Conservation (phyloP, 805 yeast genomes). For the Starmerella geochares region DNA sequence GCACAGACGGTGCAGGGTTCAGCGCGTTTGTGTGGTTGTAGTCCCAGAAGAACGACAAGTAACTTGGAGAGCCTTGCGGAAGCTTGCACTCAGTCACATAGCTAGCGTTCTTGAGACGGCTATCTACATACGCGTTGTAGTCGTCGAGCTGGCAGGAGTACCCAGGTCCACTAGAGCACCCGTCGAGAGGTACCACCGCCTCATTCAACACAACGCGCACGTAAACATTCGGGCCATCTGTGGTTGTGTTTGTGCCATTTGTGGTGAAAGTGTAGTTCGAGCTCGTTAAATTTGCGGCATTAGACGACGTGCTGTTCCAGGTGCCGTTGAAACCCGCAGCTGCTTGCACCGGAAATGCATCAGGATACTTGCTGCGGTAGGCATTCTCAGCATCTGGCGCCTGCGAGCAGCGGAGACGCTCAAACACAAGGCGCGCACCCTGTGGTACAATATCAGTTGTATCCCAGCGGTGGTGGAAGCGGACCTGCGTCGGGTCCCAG, state of each 20-base stretch:
- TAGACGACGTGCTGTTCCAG: background rate
- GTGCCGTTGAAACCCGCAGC: background rate
- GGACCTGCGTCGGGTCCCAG: slow-evolving; percentile 34
- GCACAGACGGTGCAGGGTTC: slow-evolving; percentile 11
- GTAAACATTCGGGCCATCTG: slow-evolving; percentile 26
- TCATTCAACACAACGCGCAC: slow-evolving; percentile 45
- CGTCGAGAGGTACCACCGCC: slow-evolving; percentile 43
- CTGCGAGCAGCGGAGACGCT: slow-evolving; percentile 34
- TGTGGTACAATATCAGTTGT: slow-evolving; percentile 34
- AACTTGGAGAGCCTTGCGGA: slow-evolving; percentile 6
- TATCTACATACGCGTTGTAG: slow-evolving; percentile 19
- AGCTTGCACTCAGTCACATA: slow-evolving; percentile 18
- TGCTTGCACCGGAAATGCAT: slow-evolving; percentile 14
- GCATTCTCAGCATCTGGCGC: slow-evolving; percentile 3
- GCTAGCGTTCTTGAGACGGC: slow-evolving; percentile 11
- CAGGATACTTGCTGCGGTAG: slow-evolving; percentile 14
- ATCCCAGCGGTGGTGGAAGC: slow-evolving; percentile 41
- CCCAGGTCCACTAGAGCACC: slow-evolving; percentile 44
- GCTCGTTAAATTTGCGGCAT: slow-evolving; percentile 4
- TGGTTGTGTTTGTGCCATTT: slow-evolving; percentile 3
- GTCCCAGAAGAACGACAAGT: slow-evolving; percentile 24
- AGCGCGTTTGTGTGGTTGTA: slow-evolving; percentile 18
- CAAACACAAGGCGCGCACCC: slow-evolving; percentile 29
- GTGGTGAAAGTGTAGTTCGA: background rate
- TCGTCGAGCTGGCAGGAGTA: slow-evolving; percentile 35